Evolutionary conservation across 2,329 filamentous ascomycete species (phyloP).

Genomic region (Thielaviopsis punctulata): DNA sequence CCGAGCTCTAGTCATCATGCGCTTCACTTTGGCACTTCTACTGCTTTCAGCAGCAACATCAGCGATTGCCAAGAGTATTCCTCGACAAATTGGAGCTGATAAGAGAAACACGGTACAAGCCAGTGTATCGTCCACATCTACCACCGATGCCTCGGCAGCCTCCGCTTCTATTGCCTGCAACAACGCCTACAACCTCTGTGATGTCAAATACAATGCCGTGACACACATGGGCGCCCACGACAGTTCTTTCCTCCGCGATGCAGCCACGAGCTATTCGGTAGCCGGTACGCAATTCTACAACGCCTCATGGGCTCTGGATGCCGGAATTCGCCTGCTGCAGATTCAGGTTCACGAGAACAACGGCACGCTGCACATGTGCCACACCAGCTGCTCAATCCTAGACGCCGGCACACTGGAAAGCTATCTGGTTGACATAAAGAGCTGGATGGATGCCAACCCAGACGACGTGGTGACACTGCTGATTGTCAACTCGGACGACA

Average conservation of each 20-base stretch:
- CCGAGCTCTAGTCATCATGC: background rate
- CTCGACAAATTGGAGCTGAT: constrained; percentile 2
- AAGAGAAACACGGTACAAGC: background rate
- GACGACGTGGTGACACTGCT: constrained; percentile 63
- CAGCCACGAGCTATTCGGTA: constrained; percentile 40
- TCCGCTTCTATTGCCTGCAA: constrained; percentile 43
- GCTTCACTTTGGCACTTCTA: background rate
- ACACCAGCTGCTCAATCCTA: constrained; percentile 47
- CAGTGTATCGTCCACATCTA: background rate
- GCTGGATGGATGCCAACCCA: constrained; percentile 51
- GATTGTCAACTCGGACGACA: constrained; percentile 51
- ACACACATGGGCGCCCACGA: constrained; percentile 67
- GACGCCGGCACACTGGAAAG: constrained; percentile 48
- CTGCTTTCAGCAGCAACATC: constrained; percentile 1
- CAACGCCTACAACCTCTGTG: constrained; percentile 61
- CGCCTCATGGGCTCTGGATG: constrained; percentile 50
- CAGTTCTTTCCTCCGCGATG: constrained; percentile 52
- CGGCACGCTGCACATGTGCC: constrained; percentile 49
- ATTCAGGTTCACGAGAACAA: constrained; percentile 37
- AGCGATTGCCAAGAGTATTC: background rate
- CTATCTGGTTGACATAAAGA: constrained; percentile 47
- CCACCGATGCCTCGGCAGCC: constrained; percentile 12
- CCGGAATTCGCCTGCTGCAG: constrained; percentile 54
- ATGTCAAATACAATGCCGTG: constrained; percentile 53
- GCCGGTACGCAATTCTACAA: constrained; percentile 61